Evolutionary conservation across 2,329 filamentous ascomycete species (phyloP), one percentile per base, ranked within the genome.

Genomic region (Coniochaeta sp.): DNA sequence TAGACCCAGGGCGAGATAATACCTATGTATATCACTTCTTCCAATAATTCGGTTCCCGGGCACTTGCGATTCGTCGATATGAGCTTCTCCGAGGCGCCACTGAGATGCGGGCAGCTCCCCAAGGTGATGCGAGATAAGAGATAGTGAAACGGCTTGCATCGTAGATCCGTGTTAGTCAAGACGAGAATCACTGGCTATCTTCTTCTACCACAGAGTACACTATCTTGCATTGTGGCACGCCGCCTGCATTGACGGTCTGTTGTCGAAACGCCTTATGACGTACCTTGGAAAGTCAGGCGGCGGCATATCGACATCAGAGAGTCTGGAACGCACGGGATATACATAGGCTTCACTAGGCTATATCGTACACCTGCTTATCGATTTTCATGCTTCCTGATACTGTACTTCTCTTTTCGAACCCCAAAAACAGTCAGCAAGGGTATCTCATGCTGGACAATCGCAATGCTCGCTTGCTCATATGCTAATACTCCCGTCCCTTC

Each of bases 41-140:
- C 10, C 38, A 22, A 24, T 42, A n/a, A n/a, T n/a, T n/a, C n/a
- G n/a, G n/a, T n/a, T n/a, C n/a, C n/a, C n/a, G n/a, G n/a, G n/a
- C n/a, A 22, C 20, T 3, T 24, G 38, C 38, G 18, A 42, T 42
- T 26, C 20, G 27, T 24, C n/a, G 45, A 31, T 48, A 48, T 48
- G 26, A 48, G 45, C 45, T 48, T 48, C 45, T 48, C 45, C 45
- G 45, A 48, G 45, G 45, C 45, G 45, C 45, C 45, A 48, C 45
- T 28, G 26, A 48, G 45, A 48, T 31, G 26, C 28, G 45, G n/a
- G n/a, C 6, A 42, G 26, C 22, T 26, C 20, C 12, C 18, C 18
- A 24, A 10, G 18, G 10, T 26, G 38, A 24, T 31, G 45, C 45
- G 30, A 48, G 45, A 48, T 48, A 48, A 48, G 45, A 48, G 45